phyloP scores from a whole-genome alignment of 1,284 basidiomycete genomes.

The Ganoderma lingzhi region DNA sequence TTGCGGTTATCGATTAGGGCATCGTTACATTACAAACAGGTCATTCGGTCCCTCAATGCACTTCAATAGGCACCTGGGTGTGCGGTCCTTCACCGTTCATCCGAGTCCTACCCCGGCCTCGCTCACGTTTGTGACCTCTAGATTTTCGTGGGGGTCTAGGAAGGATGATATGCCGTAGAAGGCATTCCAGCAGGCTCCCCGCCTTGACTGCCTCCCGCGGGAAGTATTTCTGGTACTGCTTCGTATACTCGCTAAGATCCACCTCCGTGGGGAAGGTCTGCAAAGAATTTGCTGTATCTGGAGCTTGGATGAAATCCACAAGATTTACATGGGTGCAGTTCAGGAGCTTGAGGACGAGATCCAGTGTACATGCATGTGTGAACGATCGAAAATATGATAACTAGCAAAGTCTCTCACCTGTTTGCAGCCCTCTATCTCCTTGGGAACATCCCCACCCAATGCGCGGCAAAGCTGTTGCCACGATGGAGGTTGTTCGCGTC shows the following conservation, averaged over 20 bases:
- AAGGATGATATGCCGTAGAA: constrained; percentile 7
- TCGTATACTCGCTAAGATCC: neutral
- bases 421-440: neutral
- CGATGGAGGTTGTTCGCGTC: neutral
- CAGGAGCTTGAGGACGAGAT: neutral
- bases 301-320: constrained; percentile 44
- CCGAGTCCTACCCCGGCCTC: too few relatives aligned
- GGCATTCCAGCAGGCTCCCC: neutral
- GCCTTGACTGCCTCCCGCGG: neutral
- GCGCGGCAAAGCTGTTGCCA: neutral
- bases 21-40: too few relatives aligned
- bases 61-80: too few relatives aligned
- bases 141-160: too few relatives aligned
- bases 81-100: too few relatives aligned
- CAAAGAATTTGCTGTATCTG: constrained; percentile 16
- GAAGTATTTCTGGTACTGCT: constrained; percentile 6
- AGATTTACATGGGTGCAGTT: constrained; percentile 45
- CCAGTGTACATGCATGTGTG: neutral
- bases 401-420: neutral
- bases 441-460: neutral
- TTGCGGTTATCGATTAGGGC: too few relatives aligned
- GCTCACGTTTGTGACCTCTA: too few relatives aligned
- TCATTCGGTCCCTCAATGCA: too few relatives aligned
- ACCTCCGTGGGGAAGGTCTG: constrained; percentile 7
- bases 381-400: too few relatives aligned